Conservation (phyloP, 73 alveolate genomes). For the Symbiodinium pilosum region DNA sequence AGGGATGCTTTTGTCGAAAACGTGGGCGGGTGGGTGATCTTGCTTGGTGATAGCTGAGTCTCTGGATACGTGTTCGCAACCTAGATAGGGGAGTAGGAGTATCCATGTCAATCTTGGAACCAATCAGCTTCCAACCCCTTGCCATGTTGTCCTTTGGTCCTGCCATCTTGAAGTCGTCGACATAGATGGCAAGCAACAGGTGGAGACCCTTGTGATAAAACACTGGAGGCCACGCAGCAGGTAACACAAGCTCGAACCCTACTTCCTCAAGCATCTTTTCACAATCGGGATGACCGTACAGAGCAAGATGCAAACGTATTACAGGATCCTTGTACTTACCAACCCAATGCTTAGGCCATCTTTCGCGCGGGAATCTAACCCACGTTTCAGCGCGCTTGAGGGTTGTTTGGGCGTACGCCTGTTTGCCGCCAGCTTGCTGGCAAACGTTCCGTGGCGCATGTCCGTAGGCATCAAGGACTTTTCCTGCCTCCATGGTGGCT, state of each 20-base stretch:
- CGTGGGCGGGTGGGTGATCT: background rate
- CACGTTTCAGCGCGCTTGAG: background rate
- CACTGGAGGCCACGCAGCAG: slow-evolving; percentile 19
- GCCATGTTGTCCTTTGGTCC: slow-evolving; percentile 8
- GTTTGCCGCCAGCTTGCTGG: no score
- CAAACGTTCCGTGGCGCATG: no score
- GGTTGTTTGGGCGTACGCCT: background rate
- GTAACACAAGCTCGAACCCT: background rate
- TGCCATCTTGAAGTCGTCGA: slow-evolving; percentile 33
- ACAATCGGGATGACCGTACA: slow-evolving; percentile 38
- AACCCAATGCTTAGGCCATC: background rate
- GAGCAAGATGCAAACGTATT: background rate
- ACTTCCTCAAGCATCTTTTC: background rate
- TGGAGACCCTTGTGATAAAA: background rate
- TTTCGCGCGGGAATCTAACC: background rate
- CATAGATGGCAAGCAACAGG: background rate
- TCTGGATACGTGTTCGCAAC: background rate
- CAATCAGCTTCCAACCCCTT: no score
- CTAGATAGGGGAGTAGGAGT: no score
- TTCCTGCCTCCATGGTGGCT: slow-evolving; percentile 41
- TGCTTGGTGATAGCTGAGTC: background rate
- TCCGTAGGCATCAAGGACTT: background rate
- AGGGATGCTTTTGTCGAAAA: background rate
- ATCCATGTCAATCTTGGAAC: no score
- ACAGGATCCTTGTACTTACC: background rate